phyloP scores from a whole-genome alignment of 23 red algal genomes.

The Gracilariopsis chorda region DNA sequence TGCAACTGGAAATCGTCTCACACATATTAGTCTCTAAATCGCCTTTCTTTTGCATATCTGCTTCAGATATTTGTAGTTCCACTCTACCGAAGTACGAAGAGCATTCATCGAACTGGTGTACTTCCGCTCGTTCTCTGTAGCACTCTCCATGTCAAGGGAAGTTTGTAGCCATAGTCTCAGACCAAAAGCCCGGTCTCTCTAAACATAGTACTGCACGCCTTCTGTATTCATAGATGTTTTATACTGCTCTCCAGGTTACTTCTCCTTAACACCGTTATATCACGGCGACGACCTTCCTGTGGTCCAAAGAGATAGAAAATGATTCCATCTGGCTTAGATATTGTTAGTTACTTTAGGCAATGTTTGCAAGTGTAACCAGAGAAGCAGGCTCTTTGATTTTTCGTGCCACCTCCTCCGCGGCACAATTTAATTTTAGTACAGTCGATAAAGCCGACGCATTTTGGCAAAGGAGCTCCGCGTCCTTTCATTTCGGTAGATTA shows the following conservation, averaged over 20 bases:
- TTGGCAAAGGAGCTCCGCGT: background rate
- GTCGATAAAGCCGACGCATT: constrained; percentile 42
- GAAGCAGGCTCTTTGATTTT: background rate
- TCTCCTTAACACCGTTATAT: background rate
- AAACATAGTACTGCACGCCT: background rate
- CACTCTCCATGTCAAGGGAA: too few species aligned
- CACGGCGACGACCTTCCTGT: background rate
- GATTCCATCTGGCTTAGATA: too few species aligned
- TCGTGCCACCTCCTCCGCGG: too few species aligned
- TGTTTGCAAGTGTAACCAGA: background rate
- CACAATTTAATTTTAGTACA: too few species aligned
- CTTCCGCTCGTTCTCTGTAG: too few species aligned
- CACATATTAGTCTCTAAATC: too few species aligned
- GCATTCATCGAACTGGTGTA: too few species aligned
- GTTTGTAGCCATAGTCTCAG: too few species aligned
- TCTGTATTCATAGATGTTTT: background rate
- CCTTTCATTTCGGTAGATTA: background rate
- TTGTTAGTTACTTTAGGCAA: background rate
- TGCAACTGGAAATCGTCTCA: too few species aligned
- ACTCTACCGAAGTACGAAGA: too few species aligned
- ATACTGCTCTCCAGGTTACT: background rate
- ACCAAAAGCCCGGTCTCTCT: background rate
- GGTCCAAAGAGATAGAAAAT: background rate
- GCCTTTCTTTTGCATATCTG: too few species aligned
- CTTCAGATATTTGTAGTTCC: too few species aligned